These are phyloP conservation scores for Yamadazyma akitaensis DNA, from an alignment of 805 yeast genomes.

Conservation along the genomic window DNA sequence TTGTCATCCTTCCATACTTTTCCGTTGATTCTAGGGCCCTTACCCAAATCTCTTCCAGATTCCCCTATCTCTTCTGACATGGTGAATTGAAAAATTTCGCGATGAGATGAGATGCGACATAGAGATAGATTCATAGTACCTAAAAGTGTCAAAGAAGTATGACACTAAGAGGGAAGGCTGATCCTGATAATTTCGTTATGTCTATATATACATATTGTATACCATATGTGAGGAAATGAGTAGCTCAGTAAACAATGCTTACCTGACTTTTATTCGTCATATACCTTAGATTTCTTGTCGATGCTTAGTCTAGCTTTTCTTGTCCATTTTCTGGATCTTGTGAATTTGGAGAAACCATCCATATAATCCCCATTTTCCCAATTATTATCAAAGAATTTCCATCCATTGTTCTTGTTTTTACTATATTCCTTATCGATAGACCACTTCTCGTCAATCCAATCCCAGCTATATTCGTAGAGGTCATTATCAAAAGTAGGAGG, in stretches of 20 bases:
- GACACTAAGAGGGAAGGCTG: background rate
- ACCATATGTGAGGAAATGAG: background rate
- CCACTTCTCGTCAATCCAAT: conserved; percentile 58
- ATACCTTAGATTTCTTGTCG: conserved; percentile 18
- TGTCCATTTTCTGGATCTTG: conserved; percentile 51
- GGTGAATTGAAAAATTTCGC: conserved; percentile 1
- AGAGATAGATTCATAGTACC: background rate
- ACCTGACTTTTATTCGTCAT: conserved; percentile 2
- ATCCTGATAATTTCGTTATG: background rate
- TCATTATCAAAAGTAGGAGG: conserved; percentile 45
- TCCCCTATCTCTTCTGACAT: background rate
- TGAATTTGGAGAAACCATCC: conserved; percentile 50
- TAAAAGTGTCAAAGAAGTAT: no score
- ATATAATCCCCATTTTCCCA: conserved; percentile 42
- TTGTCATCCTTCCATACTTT: conserved; percentile 71
- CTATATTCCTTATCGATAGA: conserved; percentile 39
- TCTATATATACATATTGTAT: background rate
- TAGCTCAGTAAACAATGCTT: no score
- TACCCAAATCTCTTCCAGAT: conserved; percentile 13
- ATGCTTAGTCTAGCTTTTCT: conserved; percentile 41
- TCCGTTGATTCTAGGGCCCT: conserved; percentile 57
- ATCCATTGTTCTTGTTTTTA: conserved; percentile 42
- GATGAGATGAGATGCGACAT: conserved; percentile 1
- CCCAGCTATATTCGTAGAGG: conserved; percentile 45
- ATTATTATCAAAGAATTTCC: conserved; percentile 52